Conservation (phyloP, 2,329 filamentous ascomycete genomes). For the Zymoseptoria brevis region DNA sequence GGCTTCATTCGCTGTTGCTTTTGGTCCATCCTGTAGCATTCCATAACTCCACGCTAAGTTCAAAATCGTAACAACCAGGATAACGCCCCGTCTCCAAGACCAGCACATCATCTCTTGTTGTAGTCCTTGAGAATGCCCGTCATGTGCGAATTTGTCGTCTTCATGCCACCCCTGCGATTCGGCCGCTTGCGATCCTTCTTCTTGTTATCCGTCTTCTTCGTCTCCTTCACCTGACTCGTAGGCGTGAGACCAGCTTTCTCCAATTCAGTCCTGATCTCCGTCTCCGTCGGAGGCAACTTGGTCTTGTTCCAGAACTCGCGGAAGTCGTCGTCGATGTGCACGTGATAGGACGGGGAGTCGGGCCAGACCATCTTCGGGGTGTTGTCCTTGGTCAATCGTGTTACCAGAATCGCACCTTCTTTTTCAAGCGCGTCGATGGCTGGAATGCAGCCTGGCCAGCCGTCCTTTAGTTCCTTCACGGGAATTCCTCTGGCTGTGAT, state of each 20-base stretch:
- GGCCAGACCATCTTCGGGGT: slow-evolving; percentile 80
- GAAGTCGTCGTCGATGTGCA: slow-evolving; percentile 67
- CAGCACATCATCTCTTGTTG: slow-evolving; percentile 8
- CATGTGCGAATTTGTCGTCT: slow-evolving; percentile 86
- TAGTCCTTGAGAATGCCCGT: slow-evolving; percentile 71
- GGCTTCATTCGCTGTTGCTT: background rate
- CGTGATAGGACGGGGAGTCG: slow-evolving; percentile 59
- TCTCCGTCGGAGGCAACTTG: slow-evolving; percentile 60
- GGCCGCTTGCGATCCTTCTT: slow-evolving; percentile 68
- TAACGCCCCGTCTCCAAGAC: background rate
- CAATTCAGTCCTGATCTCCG: slow-evolving; percentile 70
- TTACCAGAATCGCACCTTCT: slow-evolving; percentile 73
- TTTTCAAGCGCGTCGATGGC: slow-evolving; percentile 70
- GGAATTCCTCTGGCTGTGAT: slow-evolving; percentile 70
- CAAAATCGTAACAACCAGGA: background rate
- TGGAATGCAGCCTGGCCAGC: slow-evolving; percentile 79
- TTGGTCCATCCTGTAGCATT: background rate
- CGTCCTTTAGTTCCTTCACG: slow-evolving; percentile 90
- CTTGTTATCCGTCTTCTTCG: slow-evolving; percentile 36
- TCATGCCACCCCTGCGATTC: slow-evolving; percentile 58
- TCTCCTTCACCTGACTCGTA: slow-evolving; percentile 68
- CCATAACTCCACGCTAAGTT: background rate
- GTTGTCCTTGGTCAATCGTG: slow-evolving; percentile 86
- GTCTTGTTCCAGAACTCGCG: slow-evolving; percentile 74
- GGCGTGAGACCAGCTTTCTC: slow-evolving; percentile 73